These are phyloP conservation scores for Penicillium carneum DNA, from an alignment of 2,329 filamentous ascomycete species.

Conservation along the genomic window DNA sequence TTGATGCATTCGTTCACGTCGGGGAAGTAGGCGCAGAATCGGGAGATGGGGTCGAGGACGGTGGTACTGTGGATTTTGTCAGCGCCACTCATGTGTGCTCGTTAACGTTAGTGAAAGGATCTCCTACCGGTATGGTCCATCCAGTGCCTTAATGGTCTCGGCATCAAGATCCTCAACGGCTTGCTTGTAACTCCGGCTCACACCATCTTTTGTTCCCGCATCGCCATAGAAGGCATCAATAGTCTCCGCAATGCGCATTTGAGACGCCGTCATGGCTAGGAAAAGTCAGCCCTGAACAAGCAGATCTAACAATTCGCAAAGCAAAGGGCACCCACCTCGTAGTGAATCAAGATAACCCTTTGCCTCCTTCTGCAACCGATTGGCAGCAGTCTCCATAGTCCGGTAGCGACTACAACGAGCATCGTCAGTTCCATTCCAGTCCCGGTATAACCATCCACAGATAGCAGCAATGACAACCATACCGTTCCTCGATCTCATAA, in stretches of 20 bases:
- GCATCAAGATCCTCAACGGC: slow-evolving; percentile 96
- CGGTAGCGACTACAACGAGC: slow-evolving; percentile 77
- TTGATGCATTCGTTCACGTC: slow-evolving; percentile 99
- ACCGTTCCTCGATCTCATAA: slow-evolving; percentile 97
- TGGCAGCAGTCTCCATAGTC: slow-evolving; percentile 93
- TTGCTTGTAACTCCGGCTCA: slow-evolving; percentile 96
- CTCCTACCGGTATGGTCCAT: slow-evolving; percentile 84
- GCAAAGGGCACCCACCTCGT: slow-evolving; percentile 66
- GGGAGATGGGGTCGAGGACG: slow-evolving; percentile 90
- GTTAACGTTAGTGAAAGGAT: neutral
- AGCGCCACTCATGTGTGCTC: neutral
- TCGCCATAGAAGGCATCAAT: slow-evolving; percentile 99
- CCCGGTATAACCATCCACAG: neutral
- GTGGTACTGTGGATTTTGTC: slow-evolving; percentile 67
- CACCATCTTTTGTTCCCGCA: slow-evolving; percentile 89
- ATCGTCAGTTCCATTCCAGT: slow-evolving; percentile 30
- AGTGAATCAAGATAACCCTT: slow-evolving; percentile 97
- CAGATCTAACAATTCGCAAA: neutral
- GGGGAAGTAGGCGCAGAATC: slow-evolving; percentile 97
- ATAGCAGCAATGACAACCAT: slow-evolving; percentile 20
- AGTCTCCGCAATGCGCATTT: slow-evolving; percentile 98
- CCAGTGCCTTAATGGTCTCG: slow-evolving; percentile 96
- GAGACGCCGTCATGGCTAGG: slow-evolving; percentile 94
- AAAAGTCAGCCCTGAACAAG: neutral
- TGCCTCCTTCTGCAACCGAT: slow-evolving; percentile 93